Evolutionary conservation across 2,329 filamentous ascomycete species (phyloP), one percentile per base, ranked within the genome.

Genomic region (Pseudogymnoascus sp.): DNA sequence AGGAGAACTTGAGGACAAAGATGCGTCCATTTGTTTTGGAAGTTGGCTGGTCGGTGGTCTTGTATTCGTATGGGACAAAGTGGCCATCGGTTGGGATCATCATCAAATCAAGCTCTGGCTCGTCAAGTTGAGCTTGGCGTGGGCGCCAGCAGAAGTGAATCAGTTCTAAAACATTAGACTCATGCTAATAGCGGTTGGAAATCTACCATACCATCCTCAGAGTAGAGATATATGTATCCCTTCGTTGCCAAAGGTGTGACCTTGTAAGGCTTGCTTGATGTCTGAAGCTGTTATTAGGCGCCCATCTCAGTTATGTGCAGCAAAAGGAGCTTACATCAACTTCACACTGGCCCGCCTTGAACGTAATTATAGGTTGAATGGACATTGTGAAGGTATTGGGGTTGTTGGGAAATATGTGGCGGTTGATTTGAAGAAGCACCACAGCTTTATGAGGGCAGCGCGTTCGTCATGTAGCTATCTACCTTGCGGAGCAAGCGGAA

Each of bases 101-200:
- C 69, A 97, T 85, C 37, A 99, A 83, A 72, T 99, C 92, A 65
- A 96, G 77, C 63, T 94, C 88, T 62, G 92, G 88, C 62, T 89
- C 77, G 65, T 88, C 83, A 66, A 90, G 76, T 20, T 86, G 79
- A 62, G 84, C 83, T 67, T 80, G 82, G 67, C 94, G 88, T 70
- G 90, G 86, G 66, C 92, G 88, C 95, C 95, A 99, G 83, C 92
- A 97, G 78, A 99, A 96, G 78, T 97, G 92, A 64, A 96, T 82
- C 63, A 99, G 83, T 59, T 97, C 89, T 91, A 66, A 43, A 28
- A 14, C 25, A 60, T 72, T 33, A 69, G 64, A 18, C 9, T 28
- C n/a, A 65, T 12, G 6, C 50, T 18, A 4, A 3, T 12, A 14
- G 7, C 14, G 39, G 36, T 20, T 41, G 15, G 25, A 25, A 57